Evolutionary conservation across 495 filamentous ascomycete genomes (phyloP), one percentile per base, ranked within the genome.

Genomic region (Daldinia concentrica): DNA sequence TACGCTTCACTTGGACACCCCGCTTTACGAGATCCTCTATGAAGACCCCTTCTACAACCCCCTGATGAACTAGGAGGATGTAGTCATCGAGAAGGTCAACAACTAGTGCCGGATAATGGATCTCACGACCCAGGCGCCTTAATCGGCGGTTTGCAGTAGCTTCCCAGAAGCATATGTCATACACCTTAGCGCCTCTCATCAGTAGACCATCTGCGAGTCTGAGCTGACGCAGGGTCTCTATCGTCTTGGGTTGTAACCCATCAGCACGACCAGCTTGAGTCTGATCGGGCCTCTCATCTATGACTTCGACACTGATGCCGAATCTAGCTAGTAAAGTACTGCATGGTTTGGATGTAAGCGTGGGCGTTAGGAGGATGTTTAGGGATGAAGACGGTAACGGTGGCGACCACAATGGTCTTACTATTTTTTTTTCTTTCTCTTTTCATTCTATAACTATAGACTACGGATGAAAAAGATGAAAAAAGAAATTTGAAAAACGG

Each of bases 141-240:
- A 73, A 69, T 7, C 65, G 71, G 36, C 71, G 71, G 34, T 85
- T 81, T n/a, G 84, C 75, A 5, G 88, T 88, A 17, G 88, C 88
- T 77, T 88, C 85, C 90, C 90, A 92, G 71, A 91, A 92, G 27
- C 86, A 82, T 68, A 92, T 92, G 69, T 92, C 90, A 74, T 89
- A 91, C 17, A 92, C 85, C 27, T 86, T 86, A 15, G 87, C 90
- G 3, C 86, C 90, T 66, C 87, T 86, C 58, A 84, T 83, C 48
- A 92, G 72, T 37, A 92, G 71, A 4, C 85, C 79, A 58, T 90
- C 88, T 24, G 88, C 87, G n/a, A 93, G 80, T 17, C 88, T 81
- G 77, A 92, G 86, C 76, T 92, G 90, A 55, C 86, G 84, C 67
- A 91, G 79, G 4, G 87, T 89, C 74, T 90, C 89, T 60, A 90